phyloP scores from a whole-genome alignment of 2,329 filamentous ascomycete species.

The Alternaria sp. region DNA sequence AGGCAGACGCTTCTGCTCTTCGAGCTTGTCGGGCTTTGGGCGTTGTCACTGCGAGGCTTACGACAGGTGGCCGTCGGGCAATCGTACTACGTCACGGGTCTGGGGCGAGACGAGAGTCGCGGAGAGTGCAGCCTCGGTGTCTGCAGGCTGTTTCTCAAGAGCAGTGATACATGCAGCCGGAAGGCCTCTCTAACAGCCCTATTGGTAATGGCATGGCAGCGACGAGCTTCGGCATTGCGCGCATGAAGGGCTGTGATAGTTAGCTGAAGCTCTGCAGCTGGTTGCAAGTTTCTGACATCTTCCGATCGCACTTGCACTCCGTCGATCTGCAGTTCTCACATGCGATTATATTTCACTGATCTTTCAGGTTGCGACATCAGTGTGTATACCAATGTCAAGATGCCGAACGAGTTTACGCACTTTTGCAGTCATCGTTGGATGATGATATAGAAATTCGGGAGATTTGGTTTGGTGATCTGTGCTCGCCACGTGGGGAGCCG shows the following conservation, averaged over 20 bases:
- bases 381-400: not conserved
- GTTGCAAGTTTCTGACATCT: constrained; percentile 22
- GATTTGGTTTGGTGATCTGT: constrained; percentile 7
- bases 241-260: constrained; percentile 32
- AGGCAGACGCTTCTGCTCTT: constrained; percentile 37
- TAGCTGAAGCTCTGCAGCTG: not conserved
- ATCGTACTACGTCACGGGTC: constrained; percentile 6
- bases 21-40: constrained; percentile 36
- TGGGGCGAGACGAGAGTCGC: constrained; percentile 26
- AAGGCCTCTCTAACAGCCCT: constrained; percentile 40
- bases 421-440: constrained; percentile 2
- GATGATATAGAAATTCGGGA: not conserved
- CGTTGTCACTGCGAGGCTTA: constrained; percentile 9
- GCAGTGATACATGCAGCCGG: constrained; percentile 38
- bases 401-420: not conserved
- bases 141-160: constrained; percentile 36
- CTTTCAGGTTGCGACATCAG: not conserved
- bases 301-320: constrained; percentile 43
- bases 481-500: not conserved
- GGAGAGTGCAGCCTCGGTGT: constrained; percentile 38
- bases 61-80: constrained; percentile 1
- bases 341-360: constrained; percentile 33
- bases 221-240: constrained; percentile 32
- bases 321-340: constrained; percentile 41
- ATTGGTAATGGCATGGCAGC: constrained; percentile 32